phyloP scores from a whole-genome alignment of 2,329 filamentous ascomycete genomes.

The Apiospora koreana region DNA sequence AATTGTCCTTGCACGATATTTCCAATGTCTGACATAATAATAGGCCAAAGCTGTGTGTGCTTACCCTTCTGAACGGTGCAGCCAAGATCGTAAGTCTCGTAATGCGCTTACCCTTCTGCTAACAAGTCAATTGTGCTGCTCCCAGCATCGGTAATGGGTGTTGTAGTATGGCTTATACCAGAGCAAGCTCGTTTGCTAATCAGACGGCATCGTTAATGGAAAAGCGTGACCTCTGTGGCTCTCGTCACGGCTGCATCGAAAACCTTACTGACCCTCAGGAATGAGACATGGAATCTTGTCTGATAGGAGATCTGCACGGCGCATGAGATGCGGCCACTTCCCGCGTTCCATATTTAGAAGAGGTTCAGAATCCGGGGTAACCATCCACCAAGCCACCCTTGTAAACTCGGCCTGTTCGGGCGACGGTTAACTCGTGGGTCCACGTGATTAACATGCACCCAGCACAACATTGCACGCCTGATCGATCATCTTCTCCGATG shows the following conservation, averaged over 20 bases:
- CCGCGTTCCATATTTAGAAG: conserved; percentile 5
- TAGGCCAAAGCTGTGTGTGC: neutral
- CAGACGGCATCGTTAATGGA: neutral
- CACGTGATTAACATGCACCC: neutral
- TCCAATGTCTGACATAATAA: neutral
- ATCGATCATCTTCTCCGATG: neutral
- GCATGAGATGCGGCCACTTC: conserved; percentile 3
- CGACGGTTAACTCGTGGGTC: neutral
- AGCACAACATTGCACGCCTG: neutral
- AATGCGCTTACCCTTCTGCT: neutral
- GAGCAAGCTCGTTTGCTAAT: neutral
- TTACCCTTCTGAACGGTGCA: neutral
- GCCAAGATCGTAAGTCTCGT: neutral
- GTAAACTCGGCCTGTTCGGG: neutral
- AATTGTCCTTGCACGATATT: neutral
- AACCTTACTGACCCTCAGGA: neutral
- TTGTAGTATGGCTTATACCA: neutral
- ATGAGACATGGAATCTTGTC: neutral
- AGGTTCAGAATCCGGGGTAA: conserved; percentile 6
- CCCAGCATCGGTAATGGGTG: no score
- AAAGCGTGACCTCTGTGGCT: neutral
- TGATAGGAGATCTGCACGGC: neutral
- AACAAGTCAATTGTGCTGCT: neutral
- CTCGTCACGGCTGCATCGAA: neutral
- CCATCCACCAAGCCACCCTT: neutral